Evolutionary conservation across 2,329 filamentous ascomycete genomes (phyloP), one percentile per base, ranked within the genome.

Genomic region (Pseudogymnoascus destructans): DNA sequence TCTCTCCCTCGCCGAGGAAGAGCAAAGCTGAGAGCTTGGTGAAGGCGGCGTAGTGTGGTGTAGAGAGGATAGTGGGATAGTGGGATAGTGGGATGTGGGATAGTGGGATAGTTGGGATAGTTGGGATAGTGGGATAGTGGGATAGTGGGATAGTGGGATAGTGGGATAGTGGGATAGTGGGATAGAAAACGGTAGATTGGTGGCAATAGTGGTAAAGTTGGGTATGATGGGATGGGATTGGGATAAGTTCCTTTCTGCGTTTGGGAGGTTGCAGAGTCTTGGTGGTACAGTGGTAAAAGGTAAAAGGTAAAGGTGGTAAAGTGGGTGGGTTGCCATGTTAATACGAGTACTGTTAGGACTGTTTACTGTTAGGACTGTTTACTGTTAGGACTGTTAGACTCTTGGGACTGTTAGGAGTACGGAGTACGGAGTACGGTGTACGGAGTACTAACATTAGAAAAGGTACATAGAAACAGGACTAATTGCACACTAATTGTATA

Each of bases 131-230:
- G 10, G 27, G 10, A 30, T 30, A 42, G 38, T 42, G 17, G 46
- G 30, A 30, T 30, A 27, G 23, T n/a, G n/a, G n/a, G n/a, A n/a
- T n/a, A n/a, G n/a, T n/a, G n/a, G n/a, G n/a, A n/a, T n/a, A n/a
- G n/a, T 49, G 10, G 27, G 10, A 42, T 42, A 30, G 27, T 30
- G 10, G 27, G 10, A 30, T 30, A 42, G 38, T 42, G 17, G 46
- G 30, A 30, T 30, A 27, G 23, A 17, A 19, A 13, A 25, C 32
- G 46, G 46, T 52, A 52, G 46, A 30, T 30, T 52, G 25, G 46
- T 52, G 25, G 46, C 32, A 52, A 52, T 52, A 52, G 46, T 52
- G 25, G 46, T 52, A 52, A 52, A 32, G 25, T 52, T 52, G 46
- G 46, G 32, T 30, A 17, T 5, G 27, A 30, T 30, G 21, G 38